Evolutionary conservation across 306 rosid genomes (phyloP), one percentile per base, ranked within the genome.

Genomic region (Mucuna pruriens): DNA sequence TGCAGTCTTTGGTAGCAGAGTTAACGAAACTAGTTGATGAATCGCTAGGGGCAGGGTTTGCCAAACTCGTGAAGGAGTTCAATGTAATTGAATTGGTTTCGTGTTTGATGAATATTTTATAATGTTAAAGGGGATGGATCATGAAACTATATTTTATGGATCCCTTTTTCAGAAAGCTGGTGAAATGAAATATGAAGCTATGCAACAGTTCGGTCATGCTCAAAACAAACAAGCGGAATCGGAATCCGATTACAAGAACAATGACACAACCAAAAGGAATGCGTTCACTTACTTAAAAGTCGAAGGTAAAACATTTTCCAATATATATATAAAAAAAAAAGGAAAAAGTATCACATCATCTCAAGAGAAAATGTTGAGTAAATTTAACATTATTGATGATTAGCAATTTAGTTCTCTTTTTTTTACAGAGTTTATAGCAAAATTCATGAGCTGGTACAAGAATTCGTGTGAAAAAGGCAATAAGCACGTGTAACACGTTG

Each of bases 51-150:
- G 40, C 62, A 12, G 86, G 81, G 31, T 4, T 91, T 60, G 90
- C 89, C 40, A 52, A 80, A 68, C 94, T 94, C 51, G 80, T 84
- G 64, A 79, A 49, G 7, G 91, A 92, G 38, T 91, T 89, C 88
- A 85, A 16, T 0, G 98, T 94, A 89, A 26, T 38, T 23, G 9
- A 36, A 8, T 2, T 40, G 2, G 6, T 22, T 38, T 16, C 39
- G 5, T 4, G 1, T 10, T 25, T 46, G 12, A 36, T 73, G 12
- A 7, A 39, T 20, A 70, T 23, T 46, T 70, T 26, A 16, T 19
- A 44, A 38, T 16, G 42, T 16, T 16, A 29, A 16, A 8, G 19
- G 6, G 7, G 17, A 65, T 36, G 7, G 17, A 65, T 36, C 13
- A 29, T 25, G 68, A 54, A 26, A 4, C 39, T 11, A 29, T 31